Conservation (phyloP, 257 asterid species). For the Sherardia arvensis region DNA sequence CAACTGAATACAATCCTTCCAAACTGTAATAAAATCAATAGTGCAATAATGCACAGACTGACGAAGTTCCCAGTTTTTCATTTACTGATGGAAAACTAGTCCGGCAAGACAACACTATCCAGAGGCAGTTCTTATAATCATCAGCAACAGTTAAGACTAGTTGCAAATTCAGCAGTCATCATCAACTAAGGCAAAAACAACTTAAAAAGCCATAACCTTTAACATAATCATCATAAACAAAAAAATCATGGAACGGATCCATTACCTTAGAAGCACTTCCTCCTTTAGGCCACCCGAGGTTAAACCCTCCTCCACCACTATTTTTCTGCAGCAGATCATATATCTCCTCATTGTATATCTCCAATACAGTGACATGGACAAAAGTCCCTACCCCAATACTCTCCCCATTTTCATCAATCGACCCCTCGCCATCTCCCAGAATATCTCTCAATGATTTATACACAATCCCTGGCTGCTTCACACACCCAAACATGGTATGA, state of each 20-base stretch:
- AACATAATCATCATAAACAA: background rate
- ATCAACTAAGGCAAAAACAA: too few relatives aligned
- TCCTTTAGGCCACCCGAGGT: slow-evolving; percentile 68
- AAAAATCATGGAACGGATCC: background rate
- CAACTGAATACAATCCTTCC: background rate
- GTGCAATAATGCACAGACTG: too few relatives aligned
- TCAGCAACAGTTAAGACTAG: background rate
- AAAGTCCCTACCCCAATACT: slow-evolving; percentile 47
- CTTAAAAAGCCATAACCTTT: background rate
- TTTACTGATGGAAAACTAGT: too few relatives aligned
- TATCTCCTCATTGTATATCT: slow-evolving; percentile 87
- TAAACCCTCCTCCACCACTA: slow-evolving; percentile 68
- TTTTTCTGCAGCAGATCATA: slow-evolving; percentile 60
- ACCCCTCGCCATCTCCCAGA: slow-evolving; percentile 44
- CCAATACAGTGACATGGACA: slow-evolving; percentile 87
- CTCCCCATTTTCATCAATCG: slow-evolving; percentile 30
- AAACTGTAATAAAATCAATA: too few relatives aligned
- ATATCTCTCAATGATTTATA: slow-evolving; percentile 70
- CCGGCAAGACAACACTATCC: too few relatives aligned
- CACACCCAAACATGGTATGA: slow-evolving; percentile 87
- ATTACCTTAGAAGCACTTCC: slow-evolving; percentile 70
- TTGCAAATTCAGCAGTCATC: too few relatives aligned
- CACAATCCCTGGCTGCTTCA: slow-evolving; percentile 73
- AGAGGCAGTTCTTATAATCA: too few relatives aligned
- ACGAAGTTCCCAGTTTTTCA: too few relatives aligned